A percentile compares a stretch with the other conserved stretches of the same genome.
Conservation (phyloP, 306 rosid species). For the Coriaria nepalensis region DNA sequence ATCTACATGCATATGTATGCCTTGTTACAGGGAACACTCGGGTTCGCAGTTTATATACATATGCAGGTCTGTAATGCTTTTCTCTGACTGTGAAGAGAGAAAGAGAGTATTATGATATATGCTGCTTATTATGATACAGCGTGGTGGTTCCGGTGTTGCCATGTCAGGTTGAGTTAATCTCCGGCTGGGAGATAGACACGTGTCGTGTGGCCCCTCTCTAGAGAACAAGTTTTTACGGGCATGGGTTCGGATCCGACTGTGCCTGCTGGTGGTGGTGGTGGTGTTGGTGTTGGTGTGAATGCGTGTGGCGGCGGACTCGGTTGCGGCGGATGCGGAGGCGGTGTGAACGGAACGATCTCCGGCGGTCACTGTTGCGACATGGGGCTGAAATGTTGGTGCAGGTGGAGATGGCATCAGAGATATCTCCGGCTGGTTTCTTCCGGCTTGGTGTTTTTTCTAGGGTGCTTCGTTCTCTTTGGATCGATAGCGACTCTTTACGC, state of each 20-base stretch:
- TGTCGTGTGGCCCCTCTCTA: neutral
- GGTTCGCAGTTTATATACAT: too few relatives aligned
- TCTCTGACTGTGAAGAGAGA: too few relatives aligned
- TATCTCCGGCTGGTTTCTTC: conserved; percentile 47
- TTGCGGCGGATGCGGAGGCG: conserved; percentile 20
- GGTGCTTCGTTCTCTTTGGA: conserved; percentile 65
- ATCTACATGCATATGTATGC: too few relatives aligned
- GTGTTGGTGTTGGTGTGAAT: conserved; percentile 14
- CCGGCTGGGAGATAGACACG: conserved; percentile 9
- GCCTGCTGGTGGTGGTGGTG: conserved; percentile 14
- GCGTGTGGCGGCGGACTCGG: conserved; percentile 12
- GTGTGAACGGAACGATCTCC: conserved; percentile 11
- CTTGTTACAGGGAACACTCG: too few relatives aligned
- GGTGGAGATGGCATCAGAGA: conserved; percentile 43
- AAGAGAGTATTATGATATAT: neutral
- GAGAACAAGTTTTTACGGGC: neutral
- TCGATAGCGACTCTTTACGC: conserved; percentile 64
- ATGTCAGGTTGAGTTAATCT: conserved; percentile 8
- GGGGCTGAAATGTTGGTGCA: conserved; percentile 45
- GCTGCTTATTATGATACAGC: neutral
- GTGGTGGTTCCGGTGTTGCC: conserved; percentile 3
- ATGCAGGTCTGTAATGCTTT: too few relatives aligned
- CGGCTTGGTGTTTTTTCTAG: conserved; percentile 63
- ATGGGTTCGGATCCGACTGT: conserved; percentile 58
- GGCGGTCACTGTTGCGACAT: conserved; percentile 34